phyloP scores from a whole-genome alignment of 192 early-diverging fungal species.

The Backusella parvicylindrica region DNA sequence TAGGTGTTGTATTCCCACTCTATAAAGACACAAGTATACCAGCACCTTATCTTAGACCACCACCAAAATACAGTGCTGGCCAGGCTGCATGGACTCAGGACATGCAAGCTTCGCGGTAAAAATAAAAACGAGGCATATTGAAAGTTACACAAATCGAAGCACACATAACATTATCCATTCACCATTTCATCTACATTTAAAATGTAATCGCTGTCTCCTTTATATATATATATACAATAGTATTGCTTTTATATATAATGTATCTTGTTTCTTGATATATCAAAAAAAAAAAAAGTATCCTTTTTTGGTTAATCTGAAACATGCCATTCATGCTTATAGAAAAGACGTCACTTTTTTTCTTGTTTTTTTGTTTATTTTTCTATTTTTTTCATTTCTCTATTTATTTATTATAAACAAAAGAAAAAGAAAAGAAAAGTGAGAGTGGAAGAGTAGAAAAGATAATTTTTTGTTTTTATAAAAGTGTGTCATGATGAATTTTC shows the following conservation, averaged over 20 bases:
- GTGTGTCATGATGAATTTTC: background rate
- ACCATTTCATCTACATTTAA: no score
- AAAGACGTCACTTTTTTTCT: background rate
- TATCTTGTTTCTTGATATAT: no score
- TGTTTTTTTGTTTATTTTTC: background rate
- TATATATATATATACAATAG: no score
- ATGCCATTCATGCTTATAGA: background rate
- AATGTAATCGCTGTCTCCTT: no score
- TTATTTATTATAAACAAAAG: background rate
- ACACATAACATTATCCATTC: background rate
- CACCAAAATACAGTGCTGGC: conserved; percentile 16
- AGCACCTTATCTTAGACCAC: conserved; percentile 24
- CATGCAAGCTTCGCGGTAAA: background rate
- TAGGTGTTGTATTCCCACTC: conserved; percentile 34
- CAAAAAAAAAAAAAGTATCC: no score
- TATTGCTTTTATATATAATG: no score
- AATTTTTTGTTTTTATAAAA: background rate
- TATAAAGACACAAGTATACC: conserved; percentile 14
- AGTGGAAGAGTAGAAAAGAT: background rate
- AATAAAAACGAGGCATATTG: background rate
- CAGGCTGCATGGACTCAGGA: conserved; percentile 31
- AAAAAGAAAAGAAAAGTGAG: no score
- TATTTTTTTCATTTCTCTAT: background rate
- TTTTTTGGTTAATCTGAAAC: background rate
- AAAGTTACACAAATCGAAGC: background rate